Base-by-base conservation (phyloP, 208 protist species). In the Naegleria lovaniensis region DNA sequence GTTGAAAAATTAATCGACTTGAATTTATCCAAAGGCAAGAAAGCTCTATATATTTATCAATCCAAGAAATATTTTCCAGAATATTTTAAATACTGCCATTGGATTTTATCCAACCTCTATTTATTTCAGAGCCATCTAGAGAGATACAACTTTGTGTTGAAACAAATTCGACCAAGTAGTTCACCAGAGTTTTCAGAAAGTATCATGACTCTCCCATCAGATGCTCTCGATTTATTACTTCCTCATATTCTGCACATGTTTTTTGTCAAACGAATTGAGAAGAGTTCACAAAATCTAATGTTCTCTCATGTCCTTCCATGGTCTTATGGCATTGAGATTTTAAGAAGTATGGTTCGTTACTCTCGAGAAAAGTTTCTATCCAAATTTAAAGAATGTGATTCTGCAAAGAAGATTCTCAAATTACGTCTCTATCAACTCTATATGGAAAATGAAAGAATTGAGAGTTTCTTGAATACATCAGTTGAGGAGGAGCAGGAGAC, bases 1-100 rank as follows among this genome's bases (percentile, higher is more conserved):
- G 48, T 89, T 38, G 85, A 58, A 40, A 43, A 22, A n/a, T 89
- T 89, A 40, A 89, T 89, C 41, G 41, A 58, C 40, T 41, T 67
- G 15, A 41, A 89, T 67, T 13, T 29, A 40, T 67, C 85, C 2
- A 89, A 67, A 89, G 15, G n/a, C 19, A 55, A 52, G n/a, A 89
- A 89, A 15, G 41, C 43, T 29, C 16, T 39, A 0, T 39, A 19
- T 33, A n/a, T 58, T 39, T n/a, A 33, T 13, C n/a, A 89, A 38
- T 41, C 6, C 11, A 89, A 89, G 25, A 55, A 40, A 52, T 67
- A 55, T 9, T 89, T 89, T 89, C 85, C 85, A 40, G 25, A 13
- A 36, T 89, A 67, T 29, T 89, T 89, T 13, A 38, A 67, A 22
- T 89, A 39, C 29, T 39, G 13, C 67, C 51, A 67, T 41, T 67